Evolutionary conservation across 331 rosid genomes (phyloP), one percentile per base, ranked within the genome.

Genomic region (Telfairia occidentalis): DNA sequence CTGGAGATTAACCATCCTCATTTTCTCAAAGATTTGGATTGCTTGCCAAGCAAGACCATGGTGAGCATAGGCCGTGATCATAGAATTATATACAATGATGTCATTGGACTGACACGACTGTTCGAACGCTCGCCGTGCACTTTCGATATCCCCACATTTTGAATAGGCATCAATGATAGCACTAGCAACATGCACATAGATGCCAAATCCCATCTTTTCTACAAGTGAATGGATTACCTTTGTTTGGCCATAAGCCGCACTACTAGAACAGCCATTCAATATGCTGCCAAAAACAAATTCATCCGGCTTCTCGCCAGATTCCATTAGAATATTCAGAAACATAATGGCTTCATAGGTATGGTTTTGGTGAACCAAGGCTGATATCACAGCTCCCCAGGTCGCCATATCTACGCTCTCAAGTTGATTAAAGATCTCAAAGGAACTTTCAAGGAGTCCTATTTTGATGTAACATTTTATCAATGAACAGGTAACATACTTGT

Each of bases 111-210:
- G 23, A 38, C 52, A 42, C 23, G 83, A 78, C 81, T 79, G 76
- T 10, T 64, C 78, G 30, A 80, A 84, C 40, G 76, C 77, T 48
- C 28, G 50, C 71, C 52, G 76, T 18, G 92, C 85, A 74, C 79
- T 70, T 40, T 54, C 70, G 24, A 88, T 80, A 23, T 86, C 88
- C 11, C 90, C 86, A 18, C 83, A 86, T 82, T 88, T 88, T 23
- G 88, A 90, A 60, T 84, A 86, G 28, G 87, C 88, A 55, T 88
- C 87, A 23, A 88, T 76, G 73, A 88, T 38, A 21, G 88, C 88
- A 77, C 92, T 87, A 13, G 79, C 82, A 67, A 88, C 87, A 79
- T 80, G 82, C 24, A 66, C 80, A 43, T 82, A 78, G 54, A 49
- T 19, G n/a, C 80, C 84, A 61, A 83, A 76, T 81, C 88, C 92